Evolutionary conservation across 148 eudicot genomes (phyloP).

Genomic region (Amaranthus palmeri): DNA sequence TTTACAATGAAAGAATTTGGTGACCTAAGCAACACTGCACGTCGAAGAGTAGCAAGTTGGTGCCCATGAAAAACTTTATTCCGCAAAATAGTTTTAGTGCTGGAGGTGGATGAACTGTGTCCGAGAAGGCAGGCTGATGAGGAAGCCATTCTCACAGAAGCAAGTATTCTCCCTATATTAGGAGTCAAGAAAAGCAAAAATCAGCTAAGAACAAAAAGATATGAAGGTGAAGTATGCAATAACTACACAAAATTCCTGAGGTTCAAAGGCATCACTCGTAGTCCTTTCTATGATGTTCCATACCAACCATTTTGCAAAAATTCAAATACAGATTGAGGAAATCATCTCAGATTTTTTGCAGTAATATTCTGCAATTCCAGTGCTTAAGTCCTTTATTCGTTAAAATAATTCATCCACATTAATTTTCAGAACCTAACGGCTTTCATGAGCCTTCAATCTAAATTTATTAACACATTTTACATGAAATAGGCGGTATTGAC

Average conservation of each 20-base stretch:
- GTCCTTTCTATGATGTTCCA: background rate
- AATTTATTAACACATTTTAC: background rate
- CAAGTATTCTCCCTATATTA: background rate
- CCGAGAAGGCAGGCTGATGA: constrained; percentile 32
- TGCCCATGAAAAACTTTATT: constrained; percentile 43
- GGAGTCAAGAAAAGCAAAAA: constrained; percentile 3
- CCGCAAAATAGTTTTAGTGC: constrained; percentile 31
- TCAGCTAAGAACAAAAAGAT: constrained; percentile 6
- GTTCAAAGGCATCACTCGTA: background rate
- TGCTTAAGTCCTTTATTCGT: background rate
- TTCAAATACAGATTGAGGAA: background rate
- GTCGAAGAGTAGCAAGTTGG: constrained; percentile 32
- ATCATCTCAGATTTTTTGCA: background rate
- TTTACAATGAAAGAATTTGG: constrained; percentile 40
- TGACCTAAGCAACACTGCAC: constrained; percentile 31
- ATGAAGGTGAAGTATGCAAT: background rate
- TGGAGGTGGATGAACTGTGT: constrained; percentile 27
- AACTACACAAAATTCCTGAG: background rate
- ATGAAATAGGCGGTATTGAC: no score
- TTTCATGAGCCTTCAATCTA: background rate
- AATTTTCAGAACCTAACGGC: background rate
- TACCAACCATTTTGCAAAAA: background rate
- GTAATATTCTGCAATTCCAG: background rate
- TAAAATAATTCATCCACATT: background rate
- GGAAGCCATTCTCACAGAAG: constrained; percentile 28